Evolutionary conservation across 2,329 filamentous ascomycete genomes (phyloP), one percentile per base, ranked within the genome.

Genomic region (Byssothecium circinans): DNA sequence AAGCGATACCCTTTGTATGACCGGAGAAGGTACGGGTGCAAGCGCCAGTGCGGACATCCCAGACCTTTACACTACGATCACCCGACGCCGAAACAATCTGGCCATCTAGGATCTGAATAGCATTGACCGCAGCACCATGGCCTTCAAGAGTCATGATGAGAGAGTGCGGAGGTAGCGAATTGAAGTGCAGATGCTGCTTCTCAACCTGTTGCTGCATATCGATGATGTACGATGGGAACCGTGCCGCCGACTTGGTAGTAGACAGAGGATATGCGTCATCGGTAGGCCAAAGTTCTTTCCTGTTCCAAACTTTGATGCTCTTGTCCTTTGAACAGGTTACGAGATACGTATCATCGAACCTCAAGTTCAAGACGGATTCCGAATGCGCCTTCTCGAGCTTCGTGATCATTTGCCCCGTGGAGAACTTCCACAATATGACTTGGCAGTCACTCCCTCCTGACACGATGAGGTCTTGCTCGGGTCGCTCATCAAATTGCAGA

Each of bases 301-400:
- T 85, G 68, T 92, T 97, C 82, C 95, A 99, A 15, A 99, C 85
- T 71, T 96, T 96, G 77, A 99, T 96, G 0, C 87, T 87, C 70
- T 91, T 95, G 71, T 99, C 94, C 69, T 99, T 99, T 40, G 92
- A 97, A 64, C 94, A 97, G 0, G 94, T 99, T 11, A 97, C 90
- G 3, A 99, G 79, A 53, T 95, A 95, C 8, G 89, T 83, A 56
- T 89, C 86, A 65, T 97, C 91, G 58, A 97, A 99, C 52, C 89
- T 84, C 47, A 99, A 84, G 64, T 97, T 97, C 14, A 99, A 77
- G 0, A 99, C 91, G 0, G 92, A 96, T 70, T 99, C 94, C 23
- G 79, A 77, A 67, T 99, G 94, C 0, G 92, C 92, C 36, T 83
- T 79, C 1, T 78, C 78, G 25, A 97, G 82, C 47, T 84, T 84